Conservation (phyloP, 2,329 filamentous ascomycete genomes). For the Lachnellula arida region DNA sequence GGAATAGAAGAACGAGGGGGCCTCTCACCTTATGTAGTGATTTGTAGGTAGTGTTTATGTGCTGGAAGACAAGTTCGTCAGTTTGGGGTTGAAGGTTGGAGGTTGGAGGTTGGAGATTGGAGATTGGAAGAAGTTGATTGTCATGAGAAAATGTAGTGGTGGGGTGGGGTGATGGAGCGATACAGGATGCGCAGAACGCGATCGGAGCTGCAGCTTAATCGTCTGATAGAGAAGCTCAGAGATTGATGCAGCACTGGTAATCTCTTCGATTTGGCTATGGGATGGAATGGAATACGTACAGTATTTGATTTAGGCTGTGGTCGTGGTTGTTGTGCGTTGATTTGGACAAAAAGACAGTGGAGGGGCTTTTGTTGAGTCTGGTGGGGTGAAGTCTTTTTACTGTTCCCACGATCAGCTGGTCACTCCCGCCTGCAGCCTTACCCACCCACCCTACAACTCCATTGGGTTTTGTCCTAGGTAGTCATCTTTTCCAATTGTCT, state of each 20-base stretch:
- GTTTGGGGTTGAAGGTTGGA: conserved; percentile 15
- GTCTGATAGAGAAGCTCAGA: not conserved
- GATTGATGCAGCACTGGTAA: not conserved
- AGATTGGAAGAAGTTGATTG: not conserved
- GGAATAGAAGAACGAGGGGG: not conserved
- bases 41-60: conserved; percentile 1
- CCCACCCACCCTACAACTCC: too few species aligned
- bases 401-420: not conserved
- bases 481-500: not conserved
- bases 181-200: conserved; percentile 10
- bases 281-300: not conserved
- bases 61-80: conserved; percentile 16
- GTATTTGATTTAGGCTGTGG: not conserved
- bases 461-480: not conserved
- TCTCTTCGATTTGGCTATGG: not conserved
- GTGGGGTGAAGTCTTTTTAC: not conserved
- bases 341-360: not conserved
- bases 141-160: conserved; percentile 20
- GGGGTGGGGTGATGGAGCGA: conserved; percentile 18
- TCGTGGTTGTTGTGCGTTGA: not conserved
- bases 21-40: conserved; percentile 15
- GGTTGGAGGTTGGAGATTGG: conserved; percentile 7
- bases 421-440: not conserved
- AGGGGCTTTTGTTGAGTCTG: not conserved
- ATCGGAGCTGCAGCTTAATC: conserved; percentile 15